phyloP scores from a whole-genome alignment of 139 green algal species.

The Volvox reticuliferus region DNA sequence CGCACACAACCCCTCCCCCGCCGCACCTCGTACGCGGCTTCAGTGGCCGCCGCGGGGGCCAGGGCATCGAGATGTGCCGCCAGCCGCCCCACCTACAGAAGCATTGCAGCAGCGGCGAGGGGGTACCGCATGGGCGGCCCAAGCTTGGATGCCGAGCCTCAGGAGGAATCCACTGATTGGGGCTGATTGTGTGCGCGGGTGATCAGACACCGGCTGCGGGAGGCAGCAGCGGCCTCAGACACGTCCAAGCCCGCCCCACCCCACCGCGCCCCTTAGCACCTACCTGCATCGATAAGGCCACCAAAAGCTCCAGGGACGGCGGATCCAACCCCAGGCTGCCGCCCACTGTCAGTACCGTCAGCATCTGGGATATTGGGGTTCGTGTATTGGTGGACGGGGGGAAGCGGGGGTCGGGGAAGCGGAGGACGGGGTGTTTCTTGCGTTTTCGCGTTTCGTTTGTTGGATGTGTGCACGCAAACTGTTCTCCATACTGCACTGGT shows the following conservation, averaged over 20 bases:
- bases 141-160: no score
- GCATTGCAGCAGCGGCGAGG: neutral
- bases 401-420: no score
- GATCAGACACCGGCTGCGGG: neutral
- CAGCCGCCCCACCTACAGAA: constrained; percentile 12
- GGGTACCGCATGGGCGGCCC: no score
- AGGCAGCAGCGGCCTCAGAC: neutral
- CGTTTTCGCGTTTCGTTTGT: no score
- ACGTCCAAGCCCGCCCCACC: neutral
- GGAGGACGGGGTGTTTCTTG: no score
- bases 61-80: neutral
- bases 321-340: constrained; percentile 9
- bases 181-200: no score
- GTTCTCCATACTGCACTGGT: no score
- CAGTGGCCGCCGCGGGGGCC: neutral
- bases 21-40: constrained; percentile 24
- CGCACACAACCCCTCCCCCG: no score
- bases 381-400: no score
- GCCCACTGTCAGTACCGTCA: constrained; percentile 3
- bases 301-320: neutral
- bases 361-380: neutral
- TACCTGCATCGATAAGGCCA: neutral
- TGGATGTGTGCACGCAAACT: no score
- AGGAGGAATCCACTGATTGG: no score
- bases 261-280: neutral